A percentile compares a stretch with the other conserved stretches of the same genome.
phyloP scores from a whole-genome alignment of 129 eudicot genomes.

The Daucus carota region DH1_v3.0 NC_030385.2:31972001-31972500 shows the following conservation, averaged over 20 bases:
- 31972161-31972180: constrained; percentile 49
- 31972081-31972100: constrained; percentile 49
- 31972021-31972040: constrained; percentile 37
- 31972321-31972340: too few species aligned
- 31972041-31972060: constrained; percentile 40
- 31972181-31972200: constrained; percentile 65
- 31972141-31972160: constrained; percentile 62
- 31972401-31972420: neutral
- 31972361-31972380: neutral
- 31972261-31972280: neutral
- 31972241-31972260: neutral
- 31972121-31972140: constrained; percentile 75
- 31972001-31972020: constrained; percentile 56
- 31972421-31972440: neutral
- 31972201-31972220: constrained; percentile 62
- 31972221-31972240: neutral
- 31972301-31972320: too few species aligned
- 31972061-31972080: constrained; percentile 58
- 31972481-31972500: neutral
- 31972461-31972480: neutral
- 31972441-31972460: neutral
- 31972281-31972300: neutral
- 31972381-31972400: neutral
- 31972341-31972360: too few species aligned
- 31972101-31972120: constrained; percentile 41